phyloP scores from a whole-genome alignment of 2,329 filamentous ascomycete genomes.

The Coniochaeta sp. region DNA sequence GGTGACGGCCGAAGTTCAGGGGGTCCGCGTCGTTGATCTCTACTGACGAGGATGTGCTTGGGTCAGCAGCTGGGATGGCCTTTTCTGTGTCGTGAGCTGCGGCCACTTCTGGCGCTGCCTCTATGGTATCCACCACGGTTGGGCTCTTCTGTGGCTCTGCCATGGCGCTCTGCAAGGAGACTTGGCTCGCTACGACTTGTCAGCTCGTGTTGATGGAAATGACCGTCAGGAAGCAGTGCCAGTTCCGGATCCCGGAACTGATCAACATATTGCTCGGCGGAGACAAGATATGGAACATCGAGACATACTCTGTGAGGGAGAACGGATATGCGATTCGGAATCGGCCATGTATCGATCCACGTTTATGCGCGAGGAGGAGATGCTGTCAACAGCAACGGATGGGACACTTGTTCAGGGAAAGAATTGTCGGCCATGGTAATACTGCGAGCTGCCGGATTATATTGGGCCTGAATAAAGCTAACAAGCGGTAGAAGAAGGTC shows the following conservation, averaged over 20 bases:
- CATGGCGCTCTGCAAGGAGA: not conserved
- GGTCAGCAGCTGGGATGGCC: conserved; percentile 4
- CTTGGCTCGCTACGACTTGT: not conserved
- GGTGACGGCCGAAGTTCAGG: conserved; percentile 30
- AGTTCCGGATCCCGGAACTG: not conserved
- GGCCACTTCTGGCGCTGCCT: conserved; percentile 2
- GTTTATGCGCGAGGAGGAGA: conserved; percentile 4
- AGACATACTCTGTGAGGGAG: conserved; percentile 7
- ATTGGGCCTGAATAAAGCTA: not conserved
- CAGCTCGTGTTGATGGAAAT: not conserved
- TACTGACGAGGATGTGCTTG: conserved; percentile 11
- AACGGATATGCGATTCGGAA: conserved; percentile 12
- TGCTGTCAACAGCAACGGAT: conserved; percentile 1
- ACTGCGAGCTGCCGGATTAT: not conserved
- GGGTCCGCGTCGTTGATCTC: conserved; percentile 23
- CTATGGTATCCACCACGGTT: not conserved
- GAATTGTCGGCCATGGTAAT: conserved; percentile 8
- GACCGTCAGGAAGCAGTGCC: not conserved
- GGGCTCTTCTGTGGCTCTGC: not conserved
- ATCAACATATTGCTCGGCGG: not conserved
- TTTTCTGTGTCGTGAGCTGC: conserved; percentile 6
- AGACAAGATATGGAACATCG: not conserved
- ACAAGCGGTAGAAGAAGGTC: not conserved
- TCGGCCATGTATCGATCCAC: conserved; percentile 10
- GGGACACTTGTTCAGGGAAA: conserved; percentile 3